Conservation (phyloP, 805 yeast genomes). For the Yamadazyma ubonensis region DNA sequence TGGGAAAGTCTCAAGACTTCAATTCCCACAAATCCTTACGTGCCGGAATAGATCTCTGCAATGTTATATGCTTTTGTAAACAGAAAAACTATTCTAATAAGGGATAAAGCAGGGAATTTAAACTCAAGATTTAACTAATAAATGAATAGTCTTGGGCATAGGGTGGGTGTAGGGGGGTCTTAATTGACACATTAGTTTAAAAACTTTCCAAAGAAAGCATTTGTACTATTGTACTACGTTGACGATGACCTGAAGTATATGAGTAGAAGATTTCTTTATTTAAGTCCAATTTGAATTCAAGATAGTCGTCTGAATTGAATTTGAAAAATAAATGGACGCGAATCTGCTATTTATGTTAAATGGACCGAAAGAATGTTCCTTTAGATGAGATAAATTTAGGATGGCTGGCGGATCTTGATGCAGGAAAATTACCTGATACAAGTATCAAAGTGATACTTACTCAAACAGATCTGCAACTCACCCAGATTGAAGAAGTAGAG, state of each 20-base stretch:
- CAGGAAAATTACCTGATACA: neutral
- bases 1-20: neutral
- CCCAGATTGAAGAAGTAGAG: neutral
- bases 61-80: neutral
- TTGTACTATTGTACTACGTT: slow-evolving; percentile 3
- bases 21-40: slow-evolving; percentile 1
- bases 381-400: slow-evolving; percentile 15
- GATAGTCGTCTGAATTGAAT: slow-evolving; percentile 8
- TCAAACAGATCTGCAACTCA: too few relatives aligned
- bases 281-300: slow-evolving; percentile 9
- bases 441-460: too few relatives aligned
- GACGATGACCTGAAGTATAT: slow-evolving; percentile 3
- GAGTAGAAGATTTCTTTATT: neutral
- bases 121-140: neutral
- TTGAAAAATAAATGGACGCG: slow-evolving; percentile 6
- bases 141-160: slow-evolving; percentile 1
- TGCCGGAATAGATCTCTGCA: slow-evolving; percentile 3
- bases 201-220: slow-evolving; percentile 4
- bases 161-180: slow-evolving; percentile 9
- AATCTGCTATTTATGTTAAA: neutral
- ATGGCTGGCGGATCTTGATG: slow-evolving; percentile 2
- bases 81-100: slow-evolving; percentile 1
- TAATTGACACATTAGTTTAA: neutral
- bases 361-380: slow-evolving; percentile 10
- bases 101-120: slow-evolving; percentile 1